Percentiles rank a stretch among this genome's conserved stretches.
Conservation (phyloP, 306 rosid genomes). For the Lablab purpureus region DNA sequence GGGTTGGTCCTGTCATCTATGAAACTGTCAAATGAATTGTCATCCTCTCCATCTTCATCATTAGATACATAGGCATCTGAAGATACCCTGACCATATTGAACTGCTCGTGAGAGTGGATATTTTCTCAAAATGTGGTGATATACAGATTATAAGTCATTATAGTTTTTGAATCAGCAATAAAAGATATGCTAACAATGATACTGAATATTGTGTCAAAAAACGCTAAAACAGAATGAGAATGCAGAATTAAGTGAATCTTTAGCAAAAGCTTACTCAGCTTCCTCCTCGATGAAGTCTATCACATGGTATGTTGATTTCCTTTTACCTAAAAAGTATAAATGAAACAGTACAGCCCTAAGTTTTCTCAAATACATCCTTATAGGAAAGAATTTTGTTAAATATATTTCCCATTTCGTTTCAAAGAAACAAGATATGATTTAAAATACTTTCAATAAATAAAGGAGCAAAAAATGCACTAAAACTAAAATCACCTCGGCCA, state of each 20-base stretch:
- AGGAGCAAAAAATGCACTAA: conserved; percentile 31
- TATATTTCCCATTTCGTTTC: conserved; percentile 30
- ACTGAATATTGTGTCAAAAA: conserved; percentile 16
- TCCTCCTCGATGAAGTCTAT: conserved; percentile 87
- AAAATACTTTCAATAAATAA: conserved; percentile 7
- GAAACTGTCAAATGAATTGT: conserved; percentile 75
- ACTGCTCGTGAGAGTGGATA: conserved; percentile 44
- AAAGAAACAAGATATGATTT: conserved; percentile 23
- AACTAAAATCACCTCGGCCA: conserved; percentile 60
- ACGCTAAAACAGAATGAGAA: conserved; percentile 38
- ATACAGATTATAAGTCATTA: conserved; percentile 29
- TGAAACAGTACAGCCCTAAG: conserved; percentile 29
- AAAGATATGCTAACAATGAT: conserved; percentile 5
- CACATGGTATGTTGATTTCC: conserved; percentile 54
- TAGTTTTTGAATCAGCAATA: conserved; percentile 9
- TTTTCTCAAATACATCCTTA: conserved; percentile 14
- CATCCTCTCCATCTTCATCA: conserved; percentile 76
- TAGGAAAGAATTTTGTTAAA: conserved; percentile 25
- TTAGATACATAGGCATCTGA: conserved; percentile 67
- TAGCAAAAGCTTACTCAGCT: conserved; percentile 81
- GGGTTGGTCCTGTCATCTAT: conserved; percentile 84
- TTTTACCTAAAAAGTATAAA: conserved; percentile 62
- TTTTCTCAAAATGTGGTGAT: conserved; percentile 24
- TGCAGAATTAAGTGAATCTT: conserved; percentile 34
- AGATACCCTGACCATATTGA: conserved; percentile 67